Evolutionary conservation across 176 grass and related monocot genomes (phyloP).

Genomic region (Aegilops tauschii): DNA sequence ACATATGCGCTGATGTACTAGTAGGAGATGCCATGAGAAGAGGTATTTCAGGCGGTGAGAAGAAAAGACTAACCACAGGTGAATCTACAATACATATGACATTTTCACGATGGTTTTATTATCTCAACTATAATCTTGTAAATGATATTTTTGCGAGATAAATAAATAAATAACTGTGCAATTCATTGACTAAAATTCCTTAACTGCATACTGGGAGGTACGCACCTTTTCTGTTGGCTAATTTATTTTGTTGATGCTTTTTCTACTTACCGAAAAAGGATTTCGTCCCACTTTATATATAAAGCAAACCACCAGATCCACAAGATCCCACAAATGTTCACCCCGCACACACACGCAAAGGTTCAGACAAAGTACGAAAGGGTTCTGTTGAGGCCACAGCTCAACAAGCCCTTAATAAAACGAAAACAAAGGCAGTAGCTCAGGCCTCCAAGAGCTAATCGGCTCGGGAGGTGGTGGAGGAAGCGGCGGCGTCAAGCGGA

Average conservation of each 20-base stretch:
- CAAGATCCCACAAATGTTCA: too few relatives aligned
- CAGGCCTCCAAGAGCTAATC: too few relatives aligned
- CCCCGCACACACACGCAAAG: too few relatives aligned
- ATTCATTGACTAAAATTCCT: neutral
- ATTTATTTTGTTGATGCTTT: neutral
- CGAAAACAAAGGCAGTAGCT: too few relatives aligned
- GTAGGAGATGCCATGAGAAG: constrained; percentile 85
- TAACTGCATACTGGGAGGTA: neutral
- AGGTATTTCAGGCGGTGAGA: constrained; percentile 93
- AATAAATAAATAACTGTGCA: neutral
- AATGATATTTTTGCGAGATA: neutral
- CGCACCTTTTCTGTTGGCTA: neutral
- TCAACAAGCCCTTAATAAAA: too few relatives aligned
- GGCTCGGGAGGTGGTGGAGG: too few relatives aligned
- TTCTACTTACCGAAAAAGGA: too few relatives aligned
- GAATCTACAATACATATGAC: neutral
- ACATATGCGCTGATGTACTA: constrained; percentile 68
- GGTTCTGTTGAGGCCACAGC: too few relatives aligned
- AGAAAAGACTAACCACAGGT: constrained; percentile 93
- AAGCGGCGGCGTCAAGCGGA: too few relatives aligned
- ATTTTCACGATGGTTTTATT: neutral
- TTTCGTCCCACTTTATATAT: too few relatives aligned
- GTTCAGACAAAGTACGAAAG: too few relatives aligned
- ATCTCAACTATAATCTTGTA: neutral
- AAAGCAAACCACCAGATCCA: too few relatives aligned